Evolutionary conservation across 2,329 filamentous ascomycete species (phyloP).

Genomic region (Lasiodiplodia hormozganensis): DNA sequence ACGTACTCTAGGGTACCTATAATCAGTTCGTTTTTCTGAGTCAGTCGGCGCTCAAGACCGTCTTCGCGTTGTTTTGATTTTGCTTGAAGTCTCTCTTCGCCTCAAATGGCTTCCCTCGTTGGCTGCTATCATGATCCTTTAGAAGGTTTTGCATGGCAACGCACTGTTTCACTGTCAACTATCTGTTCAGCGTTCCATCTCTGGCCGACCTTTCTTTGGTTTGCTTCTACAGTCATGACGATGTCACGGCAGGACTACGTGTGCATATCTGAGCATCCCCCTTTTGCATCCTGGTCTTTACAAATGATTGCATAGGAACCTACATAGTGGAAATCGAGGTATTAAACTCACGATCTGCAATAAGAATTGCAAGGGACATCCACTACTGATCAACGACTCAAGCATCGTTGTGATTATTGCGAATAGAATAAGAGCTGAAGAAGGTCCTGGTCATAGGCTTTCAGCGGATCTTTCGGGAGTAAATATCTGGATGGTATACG

Average conservation of each 20-base stretch:
- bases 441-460: too few relatives aligned
- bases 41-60: background rate
- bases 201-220: background rate
- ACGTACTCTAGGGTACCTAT: constrained; percentile 21
- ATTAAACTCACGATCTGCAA: background rate
- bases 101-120: background rate
- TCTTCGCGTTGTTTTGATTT: background rate
- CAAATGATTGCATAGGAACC: background rate
- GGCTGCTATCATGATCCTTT: background rate
- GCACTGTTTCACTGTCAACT: background rate
- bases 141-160: background rate
- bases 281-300: background rate
- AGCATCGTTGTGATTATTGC: background rate
- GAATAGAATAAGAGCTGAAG: too few relatives aligned
- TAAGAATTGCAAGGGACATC: background rate
- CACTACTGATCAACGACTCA: background rate
- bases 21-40: constrained; percentile 4
- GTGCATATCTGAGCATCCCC: background rate
- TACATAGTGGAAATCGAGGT: background rate
- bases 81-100: background rate
- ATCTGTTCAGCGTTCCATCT: background rate
- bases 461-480: too few relatives aligned
- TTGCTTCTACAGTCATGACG: background rate
- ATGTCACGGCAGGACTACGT: background rate
- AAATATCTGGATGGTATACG: too few relatives aligned